phyloP scores from a whole-genome alignment of 2,329 filamentous ascomycete genomes.

The Trichoderma endophyticum region DNA sequence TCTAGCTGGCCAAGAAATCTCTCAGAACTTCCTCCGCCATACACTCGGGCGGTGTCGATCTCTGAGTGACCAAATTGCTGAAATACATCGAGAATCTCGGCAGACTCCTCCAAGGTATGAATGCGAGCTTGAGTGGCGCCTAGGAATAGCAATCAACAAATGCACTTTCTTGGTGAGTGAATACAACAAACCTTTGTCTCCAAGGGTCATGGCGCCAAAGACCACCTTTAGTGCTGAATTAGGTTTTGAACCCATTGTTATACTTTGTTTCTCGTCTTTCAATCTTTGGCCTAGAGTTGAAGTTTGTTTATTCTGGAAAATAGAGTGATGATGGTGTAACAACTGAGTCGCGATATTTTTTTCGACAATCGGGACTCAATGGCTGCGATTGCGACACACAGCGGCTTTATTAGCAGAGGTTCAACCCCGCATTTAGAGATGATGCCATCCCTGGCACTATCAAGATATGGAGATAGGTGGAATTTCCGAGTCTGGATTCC shows the following conservation, averaged over 20 bases:
- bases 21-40: conserved; percentile 15
- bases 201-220: conserved; percentile 18
- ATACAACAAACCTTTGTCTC: conserved; percentile 8
- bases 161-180: not conserved
- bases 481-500: not conserved
- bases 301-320: not conserved
- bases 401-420: not conserved
- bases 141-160: not conserved
- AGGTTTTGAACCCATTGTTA: conserved; percentile 1
- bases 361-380: not conserved
- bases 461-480: conserved; percentile 5
- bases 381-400: not conserved
- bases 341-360: not conserved
- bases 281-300: not conserved
- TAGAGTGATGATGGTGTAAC: too few species aligned
- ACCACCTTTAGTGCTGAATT: conserved; percentile 16
- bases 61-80: conserved; percentile 16
- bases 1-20: conserved; percentile 13
- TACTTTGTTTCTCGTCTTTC: not conserved
- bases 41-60: conserved; percentile 17
- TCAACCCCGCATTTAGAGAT: conserved; percentile 8
- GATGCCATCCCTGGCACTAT: conserved; percentile 13
- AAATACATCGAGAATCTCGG: conserved; percentile 12
- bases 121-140: conserved; percentile 13
- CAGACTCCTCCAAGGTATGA: conserved; percentile 11